Evolutionary conservation across 805 yeast species (phyloP).

Genomic region (Lachancea nothofagi): DNA sequence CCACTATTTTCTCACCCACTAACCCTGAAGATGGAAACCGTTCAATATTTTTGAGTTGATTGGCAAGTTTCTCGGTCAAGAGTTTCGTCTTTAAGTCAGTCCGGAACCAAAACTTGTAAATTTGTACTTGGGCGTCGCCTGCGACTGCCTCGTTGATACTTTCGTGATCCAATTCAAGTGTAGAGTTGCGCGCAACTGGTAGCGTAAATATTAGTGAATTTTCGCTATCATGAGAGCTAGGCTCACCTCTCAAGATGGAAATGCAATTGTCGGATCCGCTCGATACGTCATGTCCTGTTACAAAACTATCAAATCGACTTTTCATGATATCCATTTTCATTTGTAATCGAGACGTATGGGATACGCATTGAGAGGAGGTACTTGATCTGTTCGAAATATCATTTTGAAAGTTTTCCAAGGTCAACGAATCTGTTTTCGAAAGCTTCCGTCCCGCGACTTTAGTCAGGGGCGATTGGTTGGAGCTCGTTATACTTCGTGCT

Average conservation of each 20-base stretch:
- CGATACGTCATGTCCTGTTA: not conserved
- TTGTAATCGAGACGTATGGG: conserved; percentile 10
- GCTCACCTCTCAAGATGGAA: not conserved
- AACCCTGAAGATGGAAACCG: conserved; percentile 10
- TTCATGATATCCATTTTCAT: conserved; percentile 12
- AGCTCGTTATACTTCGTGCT: conserved; percentile 12
- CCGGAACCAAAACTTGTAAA: conserved; percentile 10
- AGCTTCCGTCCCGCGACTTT: conserved; percentile 2
- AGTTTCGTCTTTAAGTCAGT: conserved; percentile 16
- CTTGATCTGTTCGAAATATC: conserved; percentile 2
- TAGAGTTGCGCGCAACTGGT: not conserved
- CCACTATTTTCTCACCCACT: conserved; percentile 8
- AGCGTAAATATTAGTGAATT: not conserved
- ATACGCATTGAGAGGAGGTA: not conserved
- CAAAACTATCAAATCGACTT: conserved; percentile 10
- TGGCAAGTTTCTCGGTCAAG: conserved; percentile 13
- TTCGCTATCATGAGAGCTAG: conserved; percentile 3
- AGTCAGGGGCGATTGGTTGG: conserved; percentile 18
- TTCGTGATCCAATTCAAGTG: not conserved
- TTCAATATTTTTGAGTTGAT: conserved; percentile 14
- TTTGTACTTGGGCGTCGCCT: conserved; percentile 2
- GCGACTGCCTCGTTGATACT: not conserved
- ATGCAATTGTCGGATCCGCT: not conserved
- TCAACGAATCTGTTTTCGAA: conserved; percentile 7
- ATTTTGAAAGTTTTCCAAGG: conserved; percentile 9